Percentiles rank a stretch among this genome's conserved stretches.
phyloP scores from a whole-genome alignment of 2,329 filamentous ascomycete genomes.

The Colletotrichum melonis region DNA sequence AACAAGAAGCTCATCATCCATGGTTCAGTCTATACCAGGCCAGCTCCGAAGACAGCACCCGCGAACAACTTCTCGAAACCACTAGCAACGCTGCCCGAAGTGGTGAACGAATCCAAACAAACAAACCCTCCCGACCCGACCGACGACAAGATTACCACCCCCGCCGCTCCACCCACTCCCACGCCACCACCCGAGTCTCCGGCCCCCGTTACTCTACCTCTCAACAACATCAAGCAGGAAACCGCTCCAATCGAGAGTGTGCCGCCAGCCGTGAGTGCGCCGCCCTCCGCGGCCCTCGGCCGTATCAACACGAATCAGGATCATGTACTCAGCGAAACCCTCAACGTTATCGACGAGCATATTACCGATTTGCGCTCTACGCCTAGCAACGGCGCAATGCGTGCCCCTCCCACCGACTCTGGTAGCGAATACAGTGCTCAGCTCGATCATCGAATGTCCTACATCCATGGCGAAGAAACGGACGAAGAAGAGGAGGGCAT shows the following conservation, averaged over 20 bases:
- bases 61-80: conserved; percentile 45
- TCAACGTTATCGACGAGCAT: conserved; percentile 97
- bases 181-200: conserved; percentile 45
- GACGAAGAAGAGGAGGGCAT: conserved; percentile 86
- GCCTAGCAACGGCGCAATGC: conserved; percentile 62
- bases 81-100: conserved; percentile 45
- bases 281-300: conserved; percentile 38
- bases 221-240: conserved; percentile 54
- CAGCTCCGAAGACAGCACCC: conserved; percentile 59
- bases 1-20: conserved; percentile 13
- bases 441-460: conserved; percentile 81
- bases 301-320: conserved; percentile 62
- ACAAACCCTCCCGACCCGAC: conserved; percentile 20
- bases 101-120: conserved; percentile 40
- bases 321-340: conserved; percentile 90
- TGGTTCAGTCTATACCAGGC: conserved; percentile 71
- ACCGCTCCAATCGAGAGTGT: conserved; percentile 41
- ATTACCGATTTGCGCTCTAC: conserved; percentile 84
- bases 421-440: conserved; percentile 91
- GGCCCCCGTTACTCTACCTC: conserved; percentile 50
- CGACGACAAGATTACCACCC: background rate
- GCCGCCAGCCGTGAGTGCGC: conserved; percentile 49
- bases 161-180: conserved; percentile 36
- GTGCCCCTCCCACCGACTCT: conserved; percentile 75
- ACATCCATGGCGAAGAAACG: conserved; percentile 93